phyloP scores from a whole-genome alignment of 225 moss, liverwort and hornwort genomes.

The Physcomitrium patens region DNA sequence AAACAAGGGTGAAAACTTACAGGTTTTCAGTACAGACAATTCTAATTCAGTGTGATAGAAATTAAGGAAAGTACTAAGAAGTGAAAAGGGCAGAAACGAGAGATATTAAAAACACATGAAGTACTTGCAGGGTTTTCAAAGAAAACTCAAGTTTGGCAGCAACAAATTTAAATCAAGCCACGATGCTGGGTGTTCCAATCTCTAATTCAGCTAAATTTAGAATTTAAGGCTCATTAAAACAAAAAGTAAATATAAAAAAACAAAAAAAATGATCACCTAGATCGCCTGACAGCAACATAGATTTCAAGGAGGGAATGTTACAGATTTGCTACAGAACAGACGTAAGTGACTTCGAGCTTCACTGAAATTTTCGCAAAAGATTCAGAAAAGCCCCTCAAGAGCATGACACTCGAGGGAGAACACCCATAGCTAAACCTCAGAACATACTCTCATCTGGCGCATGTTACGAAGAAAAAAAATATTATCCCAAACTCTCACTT shows the following conservation, averaged over 20 bases:
- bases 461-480: no score
- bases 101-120: no score
- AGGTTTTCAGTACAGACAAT: background rate
- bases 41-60: background rate
- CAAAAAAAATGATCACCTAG: background rate
- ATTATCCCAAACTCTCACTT: background rate
- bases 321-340: background rate
- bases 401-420: background rate
- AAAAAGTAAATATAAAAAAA: background rate
- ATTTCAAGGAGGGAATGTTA: background rate
- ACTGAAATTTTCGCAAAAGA: background rate
- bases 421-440: background rate
- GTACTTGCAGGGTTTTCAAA: background rate
- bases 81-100: no score
- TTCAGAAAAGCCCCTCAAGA: background rate
- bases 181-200: background rate
- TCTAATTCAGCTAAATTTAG: no score
- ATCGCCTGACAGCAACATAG: background rate
- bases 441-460: no score
- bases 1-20: background rate
- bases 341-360: background rate
- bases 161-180: background rate
- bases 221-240: conserved; percentile 1
- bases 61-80: no score
- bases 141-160: background rate